Conservation (phyloP, 306 rosid genomes). For the Trifolium fragiferum region DNA sequence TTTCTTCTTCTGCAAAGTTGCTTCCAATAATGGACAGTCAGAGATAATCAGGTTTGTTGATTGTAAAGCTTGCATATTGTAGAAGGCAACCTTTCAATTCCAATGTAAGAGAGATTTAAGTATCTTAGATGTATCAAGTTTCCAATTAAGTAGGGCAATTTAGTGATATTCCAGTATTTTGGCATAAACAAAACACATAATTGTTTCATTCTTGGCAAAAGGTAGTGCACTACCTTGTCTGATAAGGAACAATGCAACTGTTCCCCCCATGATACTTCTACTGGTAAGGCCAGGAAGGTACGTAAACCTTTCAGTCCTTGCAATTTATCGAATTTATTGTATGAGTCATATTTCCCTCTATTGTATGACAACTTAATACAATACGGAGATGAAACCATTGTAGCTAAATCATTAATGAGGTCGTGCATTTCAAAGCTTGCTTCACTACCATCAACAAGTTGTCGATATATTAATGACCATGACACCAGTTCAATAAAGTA, state of each 20-base stretch:
- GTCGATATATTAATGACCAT: conserved; percentile 37
- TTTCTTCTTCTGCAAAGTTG: not conserved
- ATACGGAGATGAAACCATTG: conserved; percentile 14
- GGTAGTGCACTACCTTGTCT: not conserved
- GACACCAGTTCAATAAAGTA: conserved; percentile 45
- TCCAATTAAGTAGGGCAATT: conserved; percentile 26
- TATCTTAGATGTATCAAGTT: conserved; percentile 39
- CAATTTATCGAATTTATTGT: conserved; percentile 2
- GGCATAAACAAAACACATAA: conserved; percentile 39
- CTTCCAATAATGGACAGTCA: conserved; percentile 6
- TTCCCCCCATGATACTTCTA: not conserved
- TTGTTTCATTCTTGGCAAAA: conserved; percentile 12
- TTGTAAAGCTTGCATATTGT: conserved; percentile 25
- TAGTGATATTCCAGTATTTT: not conserved
- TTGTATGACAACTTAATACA: conserved; percentile 25
- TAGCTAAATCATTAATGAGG: conserved; percentile 45
- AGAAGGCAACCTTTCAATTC: not conserved
- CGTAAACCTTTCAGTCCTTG: not conserved
- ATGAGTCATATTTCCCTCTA: conserved; percentile 22
- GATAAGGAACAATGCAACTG: not conserved
- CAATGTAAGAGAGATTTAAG: conserved; percentile 28
- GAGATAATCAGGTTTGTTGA: conserved; percentile 24
- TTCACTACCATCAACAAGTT: not conserved
- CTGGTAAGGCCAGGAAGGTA: conserved; percentile 27
- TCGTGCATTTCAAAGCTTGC: conserved; percentile 35